Base-by-base conservation (phyloP, 139 green algal genomes). In the Chlorella sp. region DNA sequence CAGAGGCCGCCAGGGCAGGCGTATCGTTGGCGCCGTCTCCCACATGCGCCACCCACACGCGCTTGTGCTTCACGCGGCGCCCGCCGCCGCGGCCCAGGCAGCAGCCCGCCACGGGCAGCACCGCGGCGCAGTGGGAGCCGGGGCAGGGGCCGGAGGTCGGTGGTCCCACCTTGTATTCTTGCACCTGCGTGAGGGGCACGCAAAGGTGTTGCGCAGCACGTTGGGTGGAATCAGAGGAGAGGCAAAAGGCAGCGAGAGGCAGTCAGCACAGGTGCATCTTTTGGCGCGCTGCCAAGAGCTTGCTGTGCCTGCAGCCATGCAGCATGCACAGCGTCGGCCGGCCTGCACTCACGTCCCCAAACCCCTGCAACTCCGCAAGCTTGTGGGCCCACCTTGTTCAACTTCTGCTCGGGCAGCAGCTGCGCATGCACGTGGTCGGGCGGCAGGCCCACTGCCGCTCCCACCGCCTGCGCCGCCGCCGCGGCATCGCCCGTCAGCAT, bases 11-110 rank as follows among this genome's bases (percentile, higher is more conserved):
- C 38, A 99, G 92, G 4, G 97, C 97, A 16, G 97, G 97, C 1
- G 94, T 94, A 90, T 99, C 97, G 85, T 99, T 99, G 55, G 99
- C 91, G 56, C 97, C 97, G 87, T 99, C 97, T 9, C 97, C 97
- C 34, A 99, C 95, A 93, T 99, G 98, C 2, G 96, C 97, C 68
- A 99, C 97, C 51, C 94, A 86, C 15, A 32, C 71, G 0, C 67
- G 60, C 18, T 55, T 60, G 51, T 60, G 51, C 51, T 60, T 60
- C 2, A 15, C 13, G 12, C 51, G 51, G 12, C 51, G 51, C 51
- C 51, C 51, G 51, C 12, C 12, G 12, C 12, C 3, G 63, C 63
- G 0, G 75, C 60, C 75, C 75, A 82, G 56, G 75, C 75, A 82
- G 75, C 75, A 82, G 57, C 57, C 34, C 12, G 69, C 70, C 28